Percentiles rank a stretch among this genome's conserved stretches.
Evolutionary conservation across 2,329 filamentous ascomycete species (phyloP).

Genomic region (Fusarium sp.): DNA sequence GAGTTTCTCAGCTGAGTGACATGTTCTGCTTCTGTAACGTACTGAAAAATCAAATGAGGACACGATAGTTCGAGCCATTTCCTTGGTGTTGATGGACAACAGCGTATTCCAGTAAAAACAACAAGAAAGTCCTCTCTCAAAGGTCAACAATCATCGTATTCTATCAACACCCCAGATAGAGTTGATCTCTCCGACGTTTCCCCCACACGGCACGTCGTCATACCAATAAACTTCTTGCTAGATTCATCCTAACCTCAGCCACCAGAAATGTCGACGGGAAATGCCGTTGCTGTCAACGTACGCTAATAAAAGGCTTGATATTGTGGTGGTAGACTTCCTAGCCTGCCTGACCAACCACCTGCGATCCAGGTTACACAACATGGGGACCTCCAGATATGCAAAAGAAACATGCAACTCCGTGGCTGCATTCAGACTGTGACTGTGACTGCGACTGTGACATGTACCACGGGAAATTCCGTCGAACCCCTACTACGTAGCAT

Average conservation of each 20-base stretch:
- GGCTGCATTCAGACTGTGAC: slow-evolving; percentile 13
- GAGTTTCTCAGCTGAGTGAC: slow-evolving; percentile 27
- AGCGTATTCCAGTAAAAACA: background rate
- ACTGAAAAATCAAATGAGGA: background rate
- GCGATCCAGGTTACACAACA: slow-evolving; percentile 14
- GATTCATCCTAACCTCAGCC: slow-evolving; percentile 17
- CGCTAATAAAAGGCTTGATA: slow-evolving; percentile 21
- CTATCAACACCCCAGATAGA: background rate
- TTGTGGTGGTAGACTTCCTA: slow-evolving; percentile 36
- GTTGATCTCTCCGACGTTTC: slow-evolving; percentile 1
- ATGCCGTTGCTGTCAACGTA: slow-evolving; percentile 27
- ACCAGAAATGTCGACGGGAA: slow-evolving; percentile 24
- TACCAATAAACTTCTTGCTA: slow-evolving; percentile 16
- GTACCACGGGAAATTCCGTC: slow-evolving; percentile 27
- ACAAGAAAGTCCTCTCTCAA: background rate
- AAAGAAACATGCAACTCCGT: slow-evolving; percentile 8
- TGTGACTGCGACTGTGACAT: background rate
- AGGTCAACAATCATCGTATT: background rate
- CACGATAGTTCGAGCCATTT: background rate
- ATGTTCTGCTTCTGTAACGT: slow-evolving; percentile 3
- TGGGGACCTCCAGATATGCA: background rate
- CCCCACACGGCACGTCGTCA: slow-evolving; percentile 32
- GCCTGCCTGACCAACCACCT: slow-evolving; percentile 15
- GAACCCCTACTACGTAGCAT: slow-evolving; percentile 28
- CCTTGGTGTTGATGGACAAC: too few relatives aligned